Evolutionary conservation across 257 asterid species (phyloP).

Genomic region (Solanum chiquidenum): DNA sequence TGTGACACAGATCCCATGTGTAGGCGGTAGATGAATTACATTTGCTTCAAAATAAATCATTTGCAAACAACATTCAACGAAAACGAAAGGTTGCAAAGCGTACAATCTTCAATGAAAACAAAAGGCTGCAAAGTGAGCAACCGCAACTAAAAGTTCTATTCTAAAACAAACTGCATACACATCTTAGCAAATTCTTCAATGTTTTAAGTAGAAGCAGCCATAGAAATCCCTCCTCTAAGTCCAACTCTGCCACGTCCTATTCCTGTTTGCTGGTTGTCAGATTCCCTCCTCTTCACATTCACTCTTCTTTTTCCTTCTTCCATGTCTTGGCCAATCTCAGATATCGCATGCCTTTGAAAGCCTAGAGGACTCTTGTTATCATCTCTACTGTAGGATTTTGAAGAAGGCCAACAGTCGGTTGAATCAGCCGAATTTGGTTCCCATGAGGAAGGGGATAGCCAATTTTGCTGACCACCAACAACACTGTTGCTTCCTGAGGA

Average conservation of each 20-base stretch:
- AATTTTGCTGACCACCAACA: conserved; percentile 39
- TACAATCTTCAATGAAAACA: neutral
- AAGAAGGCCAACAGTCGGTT: conserved; percentile 45
- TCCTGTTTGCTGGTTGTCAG: conserved; percentile 33
- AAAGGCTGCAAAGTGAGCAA: conserved; percentile 1
- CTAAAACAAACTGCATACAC: neutral
- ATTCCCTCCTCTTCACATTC: conserved; percentile 27
- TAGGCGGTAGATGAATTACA: neutral
- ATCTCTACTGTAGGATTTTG: conserved; percentile 34
- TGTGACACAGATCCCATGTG: neutral
- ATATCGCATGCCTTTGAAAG: conserved; percentile 21
- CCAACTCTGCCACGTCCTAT: conserved; percentile 35
- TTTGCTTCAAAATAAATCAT: neutral
- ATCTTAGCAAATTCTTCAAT: neutral
- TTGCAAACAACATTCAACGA: neutral
- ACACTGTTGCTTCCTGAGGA: conserved; percentile 81
- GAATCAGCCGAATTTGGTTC: conserved; percentile 75
- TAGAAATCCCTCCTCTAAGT: conserved; percentile 16
- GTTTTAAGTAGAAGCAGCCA: conserved; percentile 6
- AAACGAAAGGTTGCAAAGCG: neutral
- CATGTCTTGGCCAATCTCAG: conserved; percentile 16
- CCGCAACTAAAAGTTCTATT: neutral
- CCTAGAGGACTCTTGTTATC: conserved; percentile 26
- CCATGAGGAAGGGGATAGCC: conserved; percentile 59
- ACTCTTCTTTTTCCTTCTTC: conserved; percentile 23